Conservation (phyloP, 1,139 yeast genomes). For the Protomyces macrosporus region DNA sequence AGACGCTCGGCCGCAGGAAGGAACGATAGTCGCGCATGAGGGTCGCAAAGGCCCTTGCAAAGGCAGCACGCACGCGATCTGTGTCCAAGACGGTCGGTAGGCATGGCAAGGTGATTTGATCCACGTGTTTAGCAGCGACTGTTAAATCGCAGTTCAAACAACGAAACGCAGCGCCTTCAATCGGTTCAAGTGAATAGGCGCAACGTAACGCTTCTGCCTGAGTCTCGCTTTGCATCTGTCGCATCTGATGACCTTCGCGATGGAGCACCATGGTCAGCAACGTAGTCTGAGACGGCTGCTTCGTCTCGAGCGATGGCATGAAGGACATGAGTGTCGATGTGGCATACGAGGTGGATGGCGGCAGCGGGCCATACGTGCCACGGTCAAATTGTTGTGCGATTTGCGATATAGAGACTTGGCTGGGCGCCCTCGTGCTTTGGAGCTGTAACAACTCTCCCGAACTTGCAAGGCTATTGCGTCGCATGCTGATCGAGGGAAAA, state of each 20-base stretch:
- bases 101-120: conserved; percentile 29
- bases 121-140: conserved; percentile 21
- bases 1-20: neutral
- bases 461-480: neutral
- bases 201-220: neutral
- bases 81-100: conserved; percentile 28
- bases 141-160: conserved; percentile 11
- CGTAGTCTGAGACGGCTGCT: too few species aligned
- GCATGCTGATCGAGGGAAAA: neutral
- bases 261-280: neutral
- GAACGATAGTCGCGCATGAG: conserved; percentile 28
- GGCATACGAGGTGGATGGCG: neutral
- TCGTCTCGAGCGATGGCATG: neutral
- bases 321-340: neutral
- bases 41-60: conserved; percentile 28
- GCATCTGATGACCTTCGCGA: conserved; percentile 4
- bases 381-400: too few species aligned
- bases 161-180: neutral
- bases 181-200: neutral
- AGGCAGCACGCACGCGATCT: conserved; percentile 29
- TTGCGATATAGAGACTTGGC: too few species aligned
- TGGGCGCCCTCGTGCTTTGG: too few species aligned
- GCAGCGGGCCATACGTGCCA: neutral
- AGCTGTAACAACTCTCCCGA: neutral
- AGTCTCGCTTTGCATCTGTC: neutral